A percentile compares a stretch with the other conserved stretches of the same genome.
These are phyloP conservation scores for Detonula confervacea DNA, from an alignment of 352 stramenopile species.

Conservation along the genomic window DNA sequence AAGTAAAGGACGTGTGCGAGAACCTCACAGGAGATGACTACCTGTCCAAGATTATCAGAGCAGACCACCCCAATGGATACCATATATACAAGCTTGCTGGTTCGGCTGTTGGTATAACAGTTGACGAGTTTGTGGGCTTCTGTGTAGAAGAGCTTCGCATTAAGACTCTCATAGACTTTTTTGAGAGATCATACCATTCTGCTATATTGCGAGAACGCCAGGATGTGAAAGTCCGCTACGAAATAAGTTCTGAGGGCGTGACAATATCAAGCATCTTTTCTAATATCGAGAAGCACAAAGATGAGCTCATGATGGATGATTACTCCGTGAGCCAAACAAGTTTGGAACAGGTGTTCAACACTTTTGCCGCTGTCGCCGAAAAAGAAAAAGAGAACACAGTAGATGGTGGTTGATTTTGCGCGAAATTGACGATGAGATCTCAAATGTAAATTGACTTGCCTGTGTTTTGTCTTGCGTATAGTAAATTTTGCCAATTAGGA, in stretches of 20 bases:
- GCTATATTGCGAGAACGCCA: conserved; percentile 74
- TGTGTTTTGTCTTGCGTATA: too few species aligned
- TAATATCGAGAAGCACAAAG: conserved; percentile 71
- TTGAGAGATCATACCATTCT: conserved; percentile 53
- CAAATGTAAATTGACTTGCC: too few species aligned
- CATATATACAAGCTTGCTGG: conserved; percentile 65
- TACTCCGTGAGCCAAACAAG: conserved; percentile 77
- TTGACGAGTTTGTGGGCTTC: conserved; percentile 68
- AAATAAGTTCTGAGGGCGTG: conserved; percentile 68
- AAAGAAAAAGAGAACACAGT: conserved; percentile 54
- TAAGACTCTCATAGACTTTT: conserved; percentile 58
- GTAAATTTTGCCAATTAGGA: too few species aligned
- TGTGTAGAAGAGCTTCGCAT: conserved; percentile 70
- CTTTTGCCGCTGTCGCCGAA: conserved; percentile 74
- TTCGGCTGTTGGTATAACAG: conserved; percentile 46
- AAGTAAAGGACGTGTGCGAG: conserved; percentile 27
- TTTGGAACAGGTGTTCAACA: conserved; percentile 82
- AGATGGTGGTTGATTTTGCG: conserved; percentile 16
- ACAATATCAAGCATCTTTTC: conserved; percentile 75
- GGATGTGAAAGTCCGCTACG: conserved; percentile 74
- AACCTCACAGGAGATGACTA: conserved; percentile 65
- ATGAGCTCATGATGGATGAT: conserved; percentile 64
- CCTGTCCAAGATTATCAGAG: conserved; percentile 54
- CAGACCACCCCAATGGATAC: conserved; percentile 62
- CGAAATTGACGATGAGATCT: too few species aligned